Evolutionary conservation across 2,329 filamentous ascomycete genomes (phyloP).

Genomic region (Aspergillus luchuensis): DNA sequence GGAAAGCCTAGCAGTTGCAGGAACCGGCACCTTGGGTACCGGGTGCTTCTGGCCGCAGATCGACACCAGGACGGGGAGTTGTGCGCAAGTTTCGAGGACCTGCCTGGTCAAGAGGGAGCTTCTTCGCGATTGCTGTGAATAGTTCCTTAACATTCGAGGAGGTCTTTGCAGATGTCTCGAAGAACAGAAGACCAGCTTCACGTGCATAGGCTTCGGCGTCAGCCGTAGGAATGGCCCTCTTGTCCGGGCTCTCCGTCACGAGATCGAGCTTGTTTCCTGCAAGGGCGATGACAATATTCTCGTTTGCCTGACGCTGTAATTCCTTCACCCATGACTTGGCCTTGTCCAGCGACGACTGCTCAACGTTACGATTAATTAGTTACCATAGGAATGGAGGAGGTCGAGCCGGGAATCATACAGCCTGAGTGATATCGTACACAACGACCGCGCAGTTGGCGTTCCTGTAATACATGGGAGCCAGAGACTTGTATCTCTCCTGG

Average conservation of each 20-base stretch:
- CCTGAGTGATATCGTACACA: constrained; percentile 99
- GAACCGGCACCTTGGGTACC: constrained; percentile 60
- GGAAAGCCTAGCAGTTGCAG: constrained; percentile 62
- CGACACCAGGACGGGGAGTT: constrained; percentile 65
- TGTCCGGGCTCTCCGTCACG: constrained; percentile 90
- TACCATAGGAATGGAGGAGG: not conserved
- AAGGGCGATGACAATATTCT: constrained; percentile 98
- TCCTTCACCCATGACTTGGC: constrained; percentile 99
- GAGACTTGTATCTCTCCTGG: constrained; percentile 97
- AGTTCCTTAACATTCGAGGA: constrained; percentile 93
- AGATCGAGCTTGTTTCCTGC: constrained; percentile 98
- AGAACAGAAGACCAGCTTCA: constrained; percentile 93
- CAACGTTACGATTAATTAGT: constrained; percentile 10
- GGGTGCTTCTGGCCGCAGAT: constrained; percentile 65
- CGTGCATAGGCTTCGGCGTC: constrained; percentile 95
- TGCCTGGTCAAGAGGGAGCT: constrained; percentile 91
- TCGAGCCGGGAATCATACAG: constrained; percentile 62
- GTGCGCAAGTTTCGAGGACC: constrained; percentile 83
- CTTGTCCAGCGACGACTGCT: constrained; percentile 92
- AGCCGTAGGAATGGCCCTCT: constrained; percentile 83
- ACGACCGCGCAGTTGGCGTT: constrained; percentile 99
- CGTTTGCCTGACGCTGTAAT: constrained; percentile 96
- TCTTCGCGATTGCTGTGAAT: constrained; percentile 97
- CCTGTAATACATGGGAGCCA: constrained; percentile 99
- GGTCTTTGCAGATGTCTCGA: constrained; percentile 97